Conservation (phyloP, 768 basidiomycete genomes). For the Boletus bicolor region DNA sequence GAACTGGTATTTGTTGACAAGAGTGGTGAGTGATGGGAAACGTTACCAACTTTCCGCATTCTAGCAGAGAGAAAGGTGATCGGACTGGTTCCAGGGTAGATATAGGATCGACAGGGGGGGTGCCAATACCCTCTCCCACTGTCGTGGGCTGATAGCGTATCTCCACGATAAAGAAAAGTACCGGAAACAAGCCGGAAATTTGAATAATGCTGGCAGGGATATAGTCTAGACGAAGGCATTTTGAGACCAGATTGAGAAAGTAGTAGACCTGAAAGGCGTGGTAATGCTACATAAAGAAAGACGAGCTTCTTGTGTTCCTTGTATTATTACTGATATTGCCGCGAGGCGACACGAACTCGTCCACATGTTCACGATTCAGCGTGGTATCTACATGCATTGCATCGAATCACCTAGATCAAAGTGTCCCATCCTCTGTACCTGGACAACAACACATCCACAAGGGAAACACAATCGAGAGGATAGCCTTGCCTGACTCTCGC, state of each 20-base stretch:
- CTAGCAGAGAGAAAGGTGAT: background rate
- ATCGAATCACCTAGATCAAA: no score
- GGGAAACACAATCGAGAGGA: no score
- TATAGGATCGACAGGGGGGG: background rate
- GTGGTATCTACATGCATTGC: no score
- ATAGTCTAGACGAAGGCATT: background rate
- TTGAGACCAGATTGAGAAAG: background rate
- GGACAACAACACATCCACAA: no score
- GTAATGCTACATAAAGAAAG: background rate
- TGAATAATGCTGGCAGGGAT: background rate
- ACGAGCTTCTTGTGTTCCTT: no score
- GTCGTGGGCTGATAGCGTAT: background rate
- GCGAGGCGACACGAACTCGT: no score
- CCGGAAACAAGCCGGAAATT: background rate
- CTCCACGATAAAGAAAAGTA: background rate
- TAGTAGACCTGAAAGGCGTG: background rate
- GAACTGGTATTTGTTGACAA: background rate
- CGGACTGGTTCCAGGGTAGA: background rate
- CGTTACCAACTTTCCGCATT: background rate
- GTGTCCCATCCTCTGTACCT: no score
- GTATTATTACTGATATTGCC: no score
- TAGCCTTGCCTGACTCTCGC: no score
- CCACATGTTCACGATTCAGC: no score
- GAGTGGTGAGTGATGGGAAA: background rate
- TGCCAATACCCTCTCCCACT: no score